Conservation (phyloP, 2,329 filamentous ascomycete species). For the Pseudocercospora crystallina region DNA sequence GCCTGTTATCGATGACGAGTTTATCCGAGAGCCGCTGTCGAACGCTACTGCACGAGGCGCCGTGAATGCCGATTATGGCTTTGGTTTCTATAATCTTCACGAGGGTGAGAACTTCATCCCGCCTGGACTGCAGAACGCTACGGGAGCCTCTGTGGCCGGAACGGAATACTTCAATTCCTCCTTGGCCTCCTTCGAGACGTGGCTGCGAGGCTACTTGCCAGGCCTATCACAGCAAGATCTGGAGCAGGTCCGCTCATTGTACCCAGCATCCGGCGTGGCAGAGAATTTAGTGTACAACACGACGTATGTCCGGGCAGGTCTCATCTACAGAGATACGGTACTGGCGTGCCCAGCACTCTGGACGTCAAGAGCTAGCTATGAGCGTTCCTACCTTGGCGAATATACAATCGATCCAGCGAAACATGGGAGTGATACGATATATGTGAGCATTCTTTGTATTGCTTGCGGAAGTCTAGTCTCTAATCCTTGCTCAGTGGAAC, state of each 20-base stretch:
- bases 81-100: slow-evolving; percentile 62
- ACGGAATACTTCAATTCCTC: slow-evolving; percentile 51
- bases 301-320: slow-evolving; percentile 53
- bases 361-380: slow-evolving; percentile 45
- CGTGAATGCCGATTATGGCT: slow-evolving; percentile 50
- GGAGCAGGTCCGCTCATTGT: slow-evolving; percentile 43
- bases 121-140: slow-evolving; percentile 43
- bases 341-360: slow-evolving; percentile 62
- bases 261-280: slow-evolving; percentile 49
- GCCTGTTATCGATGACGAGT: slow-evolving; percentile 59
- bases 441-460: slow-evolving; percentile 25
- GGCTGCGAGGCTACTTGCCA: slow-evolving; percentile 58
- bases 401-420: slow-evolving; percentile 61
- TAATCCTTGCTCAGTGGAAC: slow-evolving; percentile 49
- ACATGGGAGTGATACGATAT: slow-evolving; percentile 59
- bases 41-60: slow-evolving; percentile 39
- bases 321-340: slow-evolving; percentile 60
- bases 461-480: slow-evolving; percentile 38
- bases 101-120: slow-evolving; percentile 65
- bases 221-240: slow-evolving; percentile 44
- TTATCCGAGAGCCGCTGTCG: slow-evolving; percentile 52
- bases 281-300: slow-evolving; percentile 54
- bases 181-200: slow-evolving; percentile 50
- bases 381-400: slow-evolving; percentile 56
- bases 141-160: slow-evolving; percentile 17